Percentiles rank a stretch among this genome's conserved stretches.
These are phyloP conservation scores for Daedalea quercina DNA, from an alignment of 768 basidiomycete species.

Conservation along the genomic window DNA sequence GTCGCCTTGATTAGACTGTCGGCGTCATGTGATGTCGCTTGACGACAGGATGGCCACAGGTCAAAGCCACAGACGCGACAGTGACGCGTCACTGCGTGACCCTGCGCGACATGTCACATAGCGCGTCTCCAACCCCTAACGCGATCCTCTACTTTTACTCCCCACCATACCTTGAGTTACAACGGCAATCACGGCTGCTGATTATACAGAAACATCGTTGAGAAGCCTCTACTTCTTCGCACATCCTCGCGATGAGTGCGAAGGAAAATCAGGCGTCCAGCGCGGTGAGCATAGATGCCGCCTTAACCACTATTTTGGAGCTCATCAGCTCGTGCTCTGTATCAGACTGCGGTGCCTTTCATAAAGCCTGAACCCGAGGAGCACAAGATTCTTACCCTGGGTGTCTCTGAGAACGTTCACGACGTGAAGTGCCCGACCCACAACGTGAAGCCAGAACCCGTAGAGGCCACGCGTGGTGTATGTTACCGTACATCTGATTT, in stretches of 20 bases:
- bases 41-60: background rate
- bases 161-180: no score
- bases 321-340: slow-evolving; percentile 5
- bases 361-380: slow-evolving; percentile 30
- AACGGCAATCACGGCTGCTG: no score
- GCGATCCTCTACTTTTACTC: background rate
- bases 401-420: no score
- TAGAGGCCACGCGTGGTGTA: slow-evolving; percentile 12
- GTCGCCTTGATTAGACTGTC: no score
- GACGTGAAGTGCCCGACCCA: background rate
- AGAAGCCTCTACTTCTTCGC: no score
- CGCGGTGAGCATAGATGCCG: background rate
- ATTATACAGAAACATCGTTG: no score
- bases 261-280: slow-evolving; percentile 11
- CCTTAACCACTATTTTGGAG: background rate
- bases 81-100: slow-evolving; percentile 16
- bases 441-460: slow-evolving; percentile 27
- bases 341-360: slow-evolving; percentile 6
- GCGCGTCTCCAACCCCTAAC: background rate
- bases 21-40: no score
- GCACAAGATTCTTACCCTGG: background rate
- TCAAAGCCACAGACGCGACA: background rate
- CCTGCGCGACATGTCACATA: slow-evolving; percentile 9
- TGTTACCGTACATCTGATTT: background rate
- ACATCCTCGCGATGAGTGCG: slow-evolving; percentile 14